Base-by-base conservation (phyloP, 441 rosid genomes). In the California macrophylla region DNA sequence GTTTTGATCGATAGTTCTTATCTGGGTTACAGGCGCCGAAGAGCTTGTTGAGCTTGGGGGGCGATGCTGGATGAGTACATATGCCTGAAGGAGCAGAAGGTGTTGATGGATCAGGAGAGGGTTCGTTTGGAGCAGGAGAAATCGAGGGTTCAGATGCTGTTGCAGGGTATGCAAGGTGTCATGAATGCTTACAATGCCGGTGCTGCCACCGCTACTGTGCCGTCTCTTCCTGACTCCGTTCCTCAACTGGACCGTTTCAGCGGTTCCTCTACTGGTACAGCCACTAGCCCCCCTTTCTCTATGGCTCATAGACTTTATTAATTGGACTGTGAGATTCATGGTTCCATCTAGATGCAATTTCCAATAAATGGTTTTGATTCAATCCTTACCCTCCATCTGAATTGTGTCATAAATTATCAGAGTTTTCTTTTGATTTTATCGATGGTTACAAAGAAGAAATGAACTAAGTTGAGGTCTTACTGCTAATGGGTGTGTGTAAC, bases 81-180 rank as follows among this genome's bases (percentile, higher is more conserved):
- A 40, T 69, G 72, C 21, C 70, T 89, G 80, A 93, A 87, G 77
- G 87, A 86, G 84, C 85, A 86, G 77, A 91, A 82, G 69, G 86
- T 84, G 71, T 63, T 66, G 32, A 26, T 91, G 64, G 91, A 84
- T 50, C 92, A 85, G 42, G 98, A 91, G 78, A 81, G 70, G 77
- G 78, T 36, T 26, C 78, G 81, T 23, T 71, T 93, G 78, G 91
- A 88, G 67, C 87, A 83, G 10, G 94, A 93, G 73, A 89, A 77
- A 24, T 20, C 64, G 42, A 85, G 96, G 75, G 87, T 91, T 38
- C 89, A 87, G 9, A 52, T 75, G 12, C 87, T 89, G 0, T 73
- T 93, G 76, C 82, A 83, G 32, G 92, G 96, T 0, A 87, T 91
- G 92, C 96, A 93, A 67, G 80, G 80, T 65, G 96, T 81, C 1